Conservation (phyloP, 768 basidiomycete species). For the Coprinellus aureogranulatus region DNA sequence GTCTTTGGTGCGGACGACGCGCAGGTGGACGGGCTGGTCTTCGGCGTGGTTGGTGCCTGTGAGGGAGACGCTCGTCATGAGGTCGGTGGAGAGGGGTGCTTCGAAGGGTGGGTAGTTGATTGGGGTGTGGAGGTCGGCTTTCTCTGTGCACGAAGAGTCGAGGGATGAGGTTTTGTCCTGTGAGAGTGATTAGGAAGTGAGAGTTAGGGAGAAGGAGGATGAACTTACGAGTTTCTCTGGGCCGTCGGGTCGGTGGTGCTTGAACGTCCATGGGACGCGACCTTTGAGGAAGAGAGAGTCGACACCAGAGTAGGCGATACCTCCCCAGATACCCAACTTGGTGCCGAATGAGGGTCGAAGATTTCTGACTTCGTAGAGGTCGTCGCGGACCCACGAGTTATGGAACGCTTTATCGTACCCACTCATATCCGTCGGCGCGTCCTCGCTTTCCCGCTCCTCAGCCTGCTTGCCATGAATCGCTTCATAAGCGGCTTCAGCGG, state of each 20-base stretch:
- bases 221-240: not conserved
- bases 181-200: too few species aligned
- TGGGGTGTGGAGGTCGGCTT: constrained; percentile 61
- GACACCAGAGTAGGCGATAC: constrained; percentile 83
- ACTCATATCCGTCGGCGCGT: constrained; percentile 57
- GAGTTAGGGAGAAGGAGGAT: too few species aligned
- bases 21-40: constrained; percentile 88
- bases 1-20: constrained; percentile 46
- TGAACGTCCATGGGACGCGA: constrained; percentile 89
- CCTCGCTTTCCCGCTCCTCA: constrained; percentile 13
- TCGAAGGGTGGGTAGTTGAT: constrained; percentile 87
- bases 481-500: constrained; percentile 82
- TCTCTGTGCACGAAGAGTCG: constrained; percentile 72
- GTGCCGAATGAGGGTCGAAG: constrained; percentile 86
- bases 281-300: constrained; percentile 85
- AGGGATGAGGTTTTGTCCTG: constrained; percentile 29
- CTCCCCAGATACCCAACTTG: constrained; percentile 78
- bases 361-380: constrained; percentile 89
- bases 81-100: constrained; percentile 87
- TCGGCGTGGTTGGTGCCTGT: constrained; percentile 98
- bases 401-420: constrained; percentile 68
- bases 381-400: constrained; percentile 80
- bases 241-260: constrained; percentile 41
- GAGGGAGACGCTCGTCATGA: constrained; percentile 84
- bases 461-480: constrained; percentile 40